Conservation (phyloP, 1,139 yeast species). For the Lodderomyces theae region DNA sequence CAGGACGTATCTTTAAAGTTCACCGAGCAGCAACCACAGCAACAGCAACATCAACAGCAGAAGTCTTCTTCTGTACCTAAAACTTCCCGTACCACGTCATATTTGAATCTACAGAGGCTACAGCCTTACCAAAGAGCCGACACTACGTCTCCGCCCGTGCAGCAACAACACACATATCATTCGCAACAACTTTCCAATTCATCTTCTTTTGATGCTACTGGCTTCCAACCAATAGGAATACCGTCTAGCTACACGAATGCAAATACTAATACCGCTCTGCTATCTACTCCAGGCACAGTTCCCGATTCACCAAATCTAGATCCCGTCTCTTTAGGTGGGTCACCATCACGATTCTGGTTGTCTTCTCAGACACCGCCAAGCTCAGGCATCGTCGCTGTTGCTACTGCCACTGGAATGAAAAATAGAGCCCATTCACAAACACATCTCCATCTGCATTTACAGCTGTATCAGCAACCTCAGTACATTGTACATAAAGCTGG, state of each 20-base stretch:
- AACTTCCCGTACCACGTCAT: conserved; percentile 7
- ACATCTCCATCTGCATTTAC: not conserved
- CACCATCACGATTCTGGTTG: conserved; percentile 56
- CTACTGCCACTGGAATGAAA: not conserved
- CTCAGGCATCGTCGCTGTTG: not conserved
- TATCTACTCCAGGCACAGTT: conserved; percentile 13
- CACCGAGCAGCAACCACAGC: conserved; percentile 8
- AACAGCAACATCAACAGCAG: conserved; percentile 12
- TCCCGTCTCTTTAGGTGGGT: conserved; percentile 53
- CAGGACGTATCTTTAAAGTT: conserved; percentile 11
- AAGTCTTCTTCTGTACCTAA: conserved; percentile 8
- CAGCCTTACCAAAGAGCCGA: conserved; percentile 38
- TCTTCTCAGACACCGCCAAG: conserved; percentile 52
- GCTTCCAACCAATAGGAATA: conserved; percentile 3
- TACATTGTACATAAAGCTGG: not conserved
- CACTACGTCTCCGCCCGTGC: conserved; percentile 20
- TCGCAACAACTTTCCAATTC: conserved; percentile 14
- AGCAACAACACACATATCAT: not conserved
- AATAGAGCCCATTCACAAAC: not conserved
- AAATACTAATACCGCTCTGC: not conserved
- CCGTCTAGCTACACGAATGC: not conserved
- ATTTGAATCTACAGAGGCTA: conserved; percentile 19
- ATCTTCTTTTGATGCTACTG: not conserved
- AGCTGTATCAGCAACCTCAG: not conserved
- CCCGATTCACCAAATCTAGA: conserved; percentile 55